These are phyloP conservation scores for Trametes meyenii DNA, from an alignment of 768 basidiomycete genomes.

Conservation along the genomic window DNA sequence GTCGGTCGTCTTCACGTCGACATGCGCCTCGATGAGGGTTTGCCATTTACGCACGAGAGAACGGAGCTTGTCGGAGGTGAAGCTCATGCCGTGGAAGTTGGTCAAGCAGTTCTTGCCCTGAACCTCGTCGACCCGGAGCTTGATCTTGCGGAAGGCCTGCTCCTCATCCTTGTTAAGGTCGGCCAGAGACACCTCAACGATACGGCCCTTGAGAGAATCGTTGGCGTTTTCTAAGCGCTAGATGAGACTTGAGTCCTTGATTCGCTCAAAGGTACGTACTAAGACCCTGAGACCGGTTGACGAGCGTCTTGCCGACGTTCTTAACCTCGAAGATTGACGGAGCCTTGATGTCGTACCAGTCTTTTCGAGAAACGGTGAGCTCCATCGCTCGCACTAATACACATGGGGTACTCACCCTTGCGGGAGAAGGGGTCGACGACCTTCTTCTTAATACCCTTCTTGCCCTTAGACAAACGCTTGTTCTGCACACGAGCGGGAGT, in stretches of 20 bases:
- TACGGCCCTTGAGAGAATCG: constrained; percentile 96
- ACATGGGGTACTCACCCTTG: constrained; percentile 69
- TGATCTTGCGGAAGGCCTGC: constrained; percentile 99
- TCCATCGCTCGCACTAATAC: neutral
- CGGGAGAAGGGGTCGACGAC: constrained; percentile 99
- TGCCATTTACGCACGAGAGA: constrained; percentile 99
- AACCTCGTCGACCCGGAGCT: constrained; percentile 93
- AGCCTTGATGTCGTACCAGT: constrained; percentile 99
- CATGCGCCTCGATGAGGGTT: constrained; percentile 96
- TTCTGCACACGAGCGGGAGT: constrained; percentile 55
- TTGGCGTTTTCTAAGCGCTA: constrained; percentile 85
- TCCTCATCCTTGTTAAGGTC: constrained; percentile 99
- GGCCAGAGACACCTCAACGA: constrained; percentile 93
- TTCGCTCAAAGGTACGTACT: constrained; percentile 60
- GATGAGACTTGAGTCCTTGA: constrained; percentile 19
- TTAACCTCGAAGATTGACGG: constrained; percentile 96
- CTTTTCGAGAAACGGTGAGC: constrained; percentile 41
- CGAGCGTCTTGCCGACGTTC: constrained; percentile 98
- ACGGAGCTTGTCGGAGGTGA: constrained; percentile 99
- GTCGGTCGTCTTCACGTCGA: constrained; percentile 99
- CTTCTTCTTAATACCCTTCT: constrained; percentile 99
- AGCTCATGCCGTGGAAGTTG: constrained; percentile 99
- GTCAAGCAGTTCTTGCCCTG: constrained; percentile 99
- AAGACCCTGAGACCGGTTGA: constrained; percentile 96
- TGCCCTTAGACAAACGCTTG: constrained; percentile 97